A percentile compares a stretch with the other conserved stretches of the same genome.
Conservation (phyloP, 495 filamentous ascomycete species). For the Penicillium maclennaniae region DNA sequence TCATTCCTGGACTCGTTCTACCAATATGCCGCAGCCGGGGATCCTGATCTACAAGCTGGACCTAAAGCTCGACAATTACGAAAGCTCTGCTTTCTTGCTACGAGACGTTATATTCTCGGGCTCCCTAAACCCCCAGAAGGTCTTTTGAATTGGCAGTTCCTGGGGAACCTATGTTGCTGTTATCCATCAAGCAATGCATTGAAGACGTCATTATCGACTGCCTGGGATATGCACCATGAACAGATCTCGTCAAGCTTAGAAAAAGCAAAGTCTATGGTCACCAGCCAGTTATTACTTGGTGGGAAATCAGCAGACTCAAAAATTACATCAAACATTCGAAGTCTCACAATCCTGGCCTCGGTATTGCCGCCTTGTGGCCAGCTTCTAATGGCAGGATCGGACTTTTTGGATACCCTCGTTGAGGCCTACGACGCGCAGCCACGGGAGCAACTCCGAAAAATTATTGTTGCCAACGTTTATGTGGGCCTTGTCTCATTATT, state of each 20-base stretch:
- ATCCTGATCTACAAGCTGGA: slow-evolving; percentile 35
- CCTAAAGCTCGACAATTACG: slow-evolving; percentile 53
- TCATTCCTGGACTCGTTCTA: slow-evolving; percentile 62
- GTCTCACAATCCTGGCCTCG: slow-evolving; percentile 40
- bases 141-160: slow-evolving; percentile 37
- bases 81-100: slow-evolving; percentile 61
- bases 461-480: slow-evolving; percentile 66
- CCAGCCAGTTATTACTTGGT: slow-evolving; percentile 46
- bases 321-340: slow-evolving; percentile 32
- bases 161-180: slow-evolving; percentile 37
- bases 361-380: slow-evolving; percentile 36
- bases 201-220: slow-evolving; percentile 43
- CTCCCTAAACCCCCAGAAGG: slow-evolving; percentile 18
- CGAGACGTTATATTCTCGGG: slow-evolving; percentile 35
- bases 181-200: slow-evolving; percentile 38
- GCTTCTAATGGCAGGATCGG: slow-evolving; percentile 75
- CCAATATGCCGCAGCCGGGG: slow-evolving; percentile 43
- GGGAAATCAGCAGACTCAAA: slow-evolving; percentile 27
- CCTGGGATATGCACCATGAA: slow-evolving; percentile 33
- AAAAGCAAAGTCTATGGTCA: slow-evolving; percentile 44
- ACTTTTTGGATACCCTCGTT: slow-evolving; percentile 74
- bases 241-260: slow-evolving; percentile 40
- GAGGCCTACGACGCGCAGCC: slow-evolving; percentile 57
- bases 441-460: slow-evolving; percentile 52
- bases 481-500: slow-evolving; percentile 65